Base-by-base conservation (phyloP, 1,284 basidiomycete species). In the Pseudozyma tsukubaensis region DNA sequence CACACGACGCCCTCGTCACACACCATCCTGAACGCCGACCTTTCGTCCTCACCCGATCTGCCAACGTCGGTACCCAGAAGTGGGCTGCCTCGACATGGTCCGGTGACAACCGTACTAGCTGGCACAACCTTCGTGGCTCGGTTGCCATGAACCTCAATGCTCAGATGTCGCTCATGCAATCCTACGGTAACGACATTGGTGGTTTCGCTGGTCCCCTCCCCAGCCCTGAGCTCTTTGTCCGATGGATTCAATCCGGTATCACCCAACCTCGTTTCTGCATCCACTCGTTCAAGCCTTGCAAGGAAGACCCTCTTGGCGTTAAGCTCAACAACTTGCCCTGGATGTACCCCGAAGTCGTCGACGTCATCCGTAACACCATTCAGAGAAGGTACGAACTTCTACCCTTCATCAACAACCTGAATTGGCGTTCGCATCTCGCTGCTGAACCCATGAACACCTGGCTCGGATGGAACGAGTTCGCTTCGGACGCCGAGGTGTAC, bases 281-380 rank as follows among this genome's bases (percentile, higher is more conserved):
- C 63, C 86, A 86, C 76, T 84, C 82, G 19, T 87, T 85, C 83
- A 87, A 87, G 80, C 86, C 86, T 7, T 82, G 83, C 60, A 78
- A 83, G 51, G 72, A 83, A 29, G 85, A 86, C 59, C 79, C 81
- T 0, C 69, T 69, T 4, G 86, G 86, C 4, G 80, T 80, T 45
- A 81, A 79, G 37, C 71, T 78, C 40, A 86, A 86, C 32, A 87
- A 86, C 72, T 63, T 82, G 11, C 86, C 86, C 4, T 87, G 86
- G 86, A 86, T 87, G 86, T 86, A 86, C 61, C 86, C 86, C 42
- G 84, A 84, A 35, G 84, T 86, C 16, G 77, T 85, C 49, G 85
- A 85, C 3, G 71, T 83, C 36, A 78, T 87, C 59, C 79, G 86
- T 6, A 61, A 68, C 10, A 80, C 81, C 19, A 87, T 86, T 78